Percentiles rank a stretch among this genome's conserved stretches.
Conservation (phyloP, 2,329 filamentous ascomycete genomes). For the Apiospora sp. region DNA sequence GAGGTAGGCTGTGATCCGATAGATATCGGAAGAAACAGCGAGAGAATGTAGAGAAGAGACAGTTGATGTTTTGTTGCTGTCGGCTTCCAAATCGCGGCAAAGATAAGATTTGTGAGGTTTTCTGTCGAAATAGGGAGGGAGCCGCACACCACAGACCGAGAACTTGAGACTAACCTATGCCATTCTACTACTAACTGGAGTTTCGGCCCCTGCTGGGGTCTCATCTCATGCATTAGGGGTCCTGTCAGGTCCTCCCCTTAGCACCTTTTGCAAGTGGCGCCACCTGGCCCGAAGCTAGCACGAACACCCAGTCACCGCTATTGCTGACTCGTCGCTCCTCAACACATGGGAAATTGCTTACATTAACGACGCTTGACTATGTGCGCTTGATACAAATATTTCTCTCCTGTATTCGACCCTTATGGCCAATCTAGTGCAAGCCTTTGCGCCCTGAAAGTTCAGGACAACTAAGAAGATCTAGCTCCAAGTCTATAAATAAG, state of each 20-base stretch:
- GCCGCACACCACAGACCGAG: neutral
- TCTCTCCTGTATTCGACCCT: neutral
- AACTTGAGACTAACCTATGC: neutral
- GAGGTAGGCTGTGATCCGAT: neutral
- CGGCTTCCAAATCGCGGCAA: neutral
- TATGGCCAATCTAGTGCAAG: neutral
- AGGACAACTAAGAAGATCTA: neutral
- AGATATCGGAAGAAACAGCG: neutral
- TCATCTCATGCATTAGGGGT: slow-evolving; percentile 18
- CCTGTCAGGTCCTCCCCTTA: slow-evolving; percentile 13
- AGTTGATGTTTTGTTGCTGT: neutral
- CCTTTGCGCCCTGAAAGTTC: neutral
- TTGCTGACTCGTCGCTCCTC: neutral
- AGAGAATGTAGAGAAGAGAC: neutral
- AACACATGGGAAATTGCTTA: neutral
- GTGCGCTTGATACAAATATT: neutral
- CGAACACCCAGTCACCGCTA: neutral
- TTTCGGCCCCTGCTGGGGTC: slow-evolving; percentile 15
- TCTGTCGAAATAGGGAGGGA: neutral
- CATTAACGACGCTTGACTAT: neutral
- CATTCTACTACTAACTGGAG: neutral
- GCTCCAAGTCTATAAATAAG: neutral
- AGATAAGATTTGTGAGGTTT: neutral
- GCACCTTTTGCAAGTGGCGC: slow-evolving; percentile 10
- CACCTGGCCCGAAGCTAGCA: slow-evolving; percentile 17